Evolutionary conservation across 192 early-diverging fungal genomes (phyloP), one percentile per base, ranked within the genome.

Genomic region (Coemansia sp.): DNA sequence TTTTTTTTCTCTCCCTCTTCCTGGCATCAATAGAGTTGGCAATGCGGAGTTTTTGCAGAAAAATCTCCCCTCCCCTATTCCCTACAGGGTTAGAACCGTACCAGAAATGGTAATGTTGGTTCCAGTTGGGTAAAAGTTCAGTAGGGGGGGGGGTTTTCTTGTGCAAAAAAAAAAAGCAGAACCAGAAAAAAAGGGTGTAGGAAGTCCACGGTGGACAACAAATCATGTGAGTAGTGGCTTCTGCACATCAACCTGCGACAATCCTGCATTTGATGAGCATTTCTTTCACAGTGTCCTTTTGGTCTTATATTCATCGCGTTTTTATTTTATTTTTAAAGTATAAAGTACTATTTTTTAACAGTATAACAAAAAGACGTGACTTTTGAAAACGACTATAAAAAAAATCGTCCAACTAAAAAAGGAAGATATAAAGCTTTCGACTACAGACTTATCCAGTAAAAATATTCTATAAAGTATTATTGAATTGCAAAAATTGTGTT

Each of bases 211-310:
- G n/a, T n/a, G 33, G 3, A 46, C 17, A 46, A 46, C 39, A 46
- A 46, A 46, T 46, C 39, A 46, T 46, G 39, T 46, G 39, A 17
- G 57, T 39, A 33, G n/a, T 51, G 42, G 60, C 60, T 39, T 32
- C 25, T 14, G 14, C 39, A 46, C 3, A n/a, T 14, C 39, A 46
- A 46, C 11, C 11, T 17, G 39, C 17, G 39, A 46, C 39, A 46
- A 46, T 46, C 39, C 17, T 46, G 11, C 33, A 5, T 8, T 8
- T 14, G 39, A 17, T 46, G 39, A 17, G 39, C 39, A 0, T 46
- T 17, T 46, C 39, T 46, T 17, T 46, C 11, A 2, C 39, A 17
- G 14, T 36, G 33, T 36, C 33, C 6, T 36, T 14, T 7, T 17
- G 2, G 14, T 46, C 27, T 1, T 27, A 27, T 27, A 27, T 27